Percentiles rank a stretch among this genome's conserved stretches.
Evolutionary conservation across 345 rosid genomes (phyloP).

Genomic region (Populus deltoides): DNA sequence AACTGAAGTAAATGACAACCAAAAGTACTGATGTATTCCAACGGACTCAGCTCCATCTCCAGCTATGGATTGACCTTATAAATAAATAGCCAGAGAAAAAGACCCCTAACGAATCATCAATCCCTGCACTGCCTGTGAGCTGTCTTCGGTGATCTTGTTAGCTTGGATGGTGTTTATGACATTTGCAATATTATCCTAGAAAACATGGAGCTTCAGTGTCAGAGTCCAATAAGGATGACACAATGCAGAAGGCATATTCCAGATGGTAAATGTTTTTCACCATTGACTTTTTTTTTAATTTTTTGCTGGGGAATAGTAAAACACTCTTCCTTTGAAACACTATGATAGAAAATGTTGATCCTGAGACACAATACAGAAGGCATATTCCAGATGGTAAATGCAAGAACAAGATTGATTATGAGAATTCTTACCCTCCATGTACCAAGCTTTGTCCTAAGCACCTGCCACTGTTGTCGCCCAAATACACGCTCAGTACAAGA

Average conservation of each 20-base stretch:
- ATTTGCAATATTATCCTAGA: slow-evolving; percentile 64
- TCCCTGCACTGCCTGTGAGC: slow-evolving; percentile 68
- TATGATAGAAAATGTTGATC: neutral
- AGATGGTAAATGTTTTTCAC: too few relatives aligned
- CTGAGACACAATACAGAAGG: neutral
- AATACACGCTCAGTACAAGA: slow-evolving; percentile 70
- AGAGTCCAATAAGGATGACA: neutral
- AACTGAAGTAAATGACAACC: neutral
- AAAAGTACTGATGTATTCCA: neutral
- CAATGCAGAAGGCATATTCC: too few relatives aligned
- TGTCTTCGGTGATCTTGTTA: slow-evolving; percentile 79
- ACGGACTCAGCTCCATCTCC: neutral
- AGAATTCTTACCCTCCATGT: slow-evolving; percentile 64
- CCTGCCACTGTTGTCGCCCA: slow-evolving; percentile 69
- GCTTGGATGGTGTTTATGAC: slow-evolving; percentile 81
- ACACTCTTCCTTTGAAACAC: neutral
- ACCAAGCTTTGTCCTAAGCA: slow-evolving; percentile 61
- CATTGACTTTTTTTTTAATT: neutral
- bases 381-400: neutral
- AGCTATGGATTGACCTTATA: neutral
- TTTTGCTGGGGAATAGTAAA: neutral
- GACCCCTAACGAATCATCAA: slow-evolving; percentile 46
- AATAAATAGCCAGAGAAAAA: neutral
- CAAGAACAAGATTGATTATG: neutral
- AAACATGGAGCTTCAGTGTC: slow-evolving; percentile 4